Conservation (phyloP, 371 early-diverging fungal genomes). For the Mucor velutinosus region DNA sequence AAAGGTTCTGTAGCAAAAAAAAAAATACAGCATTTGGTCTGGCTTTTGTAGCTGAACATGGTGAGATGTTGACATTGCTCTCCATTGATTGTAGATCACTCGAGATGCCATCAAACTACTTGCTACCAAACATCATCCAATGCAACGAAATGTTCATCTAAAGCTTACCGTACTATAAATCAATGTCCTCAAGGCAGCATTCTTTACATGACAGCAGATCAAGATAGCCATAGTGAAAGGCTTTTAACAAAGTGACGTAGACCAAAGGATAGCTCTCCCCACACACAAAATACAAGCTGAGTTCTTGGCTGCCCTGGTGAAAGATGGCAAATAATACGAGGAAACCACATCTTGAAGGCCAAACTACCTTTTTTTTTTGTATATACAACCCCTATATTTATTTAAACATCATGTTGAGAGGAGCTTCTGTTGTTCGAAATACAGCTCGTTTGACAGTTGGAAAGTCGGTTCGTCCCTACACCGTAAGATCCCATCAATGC, state of each 20-base stretch:
- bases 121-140: no score
- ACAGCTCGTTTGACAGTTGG: constrained; percentile 17
- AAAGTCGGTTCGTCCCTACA: constrained; percentile 2
- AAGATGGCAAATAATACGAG: not conserved
- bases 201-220: not conserved
- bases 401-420: constrained; percentile 20
- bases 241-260: not conserved
- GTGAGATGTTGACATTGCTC: no score
- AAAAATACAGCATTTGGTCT: no score
- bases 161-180: no score
- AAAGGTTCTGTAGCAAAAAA: no score
- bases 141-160: no score
- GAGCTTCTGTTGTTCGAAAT: constrained; percentile 22
- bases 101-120: no score
- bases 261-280: not conserved
- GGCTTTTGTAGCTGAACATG: no score
- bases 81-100: no score
- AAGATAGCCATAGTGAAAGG: not conserved
- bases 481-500: constrained; percentile 8
- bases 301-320: constrained; percentile 4
- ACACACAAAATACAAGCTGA: not conserved
- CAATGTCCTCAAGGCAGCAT: not conserved
- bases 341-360: not conserved
- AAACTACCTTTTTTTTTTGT: not conserved
- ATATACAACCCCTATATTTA: not conserved